A percentile compares a stretch with the other conserved stretches of the same genome.
Evolutionary conservation across 306 rosid genomes (phyloP).

Genomic region (Prunus armeniaca): DNA sequence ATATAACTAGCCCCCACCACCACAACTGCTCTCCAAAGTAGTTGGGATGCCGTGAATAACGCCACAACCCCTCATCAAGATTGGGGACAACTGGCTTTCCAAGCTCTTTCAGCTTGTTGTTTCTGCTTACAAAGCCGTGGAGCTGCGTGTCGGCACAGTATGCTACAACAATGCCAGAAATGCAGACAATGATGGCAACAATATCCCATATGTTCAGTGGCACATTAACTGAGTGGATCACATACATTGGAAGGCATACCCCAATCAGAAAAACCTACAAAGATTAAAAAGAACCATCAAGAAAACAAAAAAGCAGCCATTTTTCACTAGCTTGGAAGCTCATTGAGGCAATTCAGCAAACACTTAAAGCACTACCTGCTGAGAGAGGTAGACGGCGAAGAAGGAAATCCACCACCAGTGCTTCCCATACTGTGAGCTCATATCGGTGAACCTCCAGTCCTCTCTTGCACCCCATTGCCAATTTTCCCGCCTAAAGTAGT

Average conservation of each 20-base stretch:
- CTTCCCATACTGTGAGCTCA: constrained; percentile 65
- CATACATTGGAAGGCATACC: constrained; percentile 68
- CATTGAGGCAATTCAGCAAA: constrained; percentile 25
- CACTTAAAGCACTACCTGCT: constrained; percentile 58
- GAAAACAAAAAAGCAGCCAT: not conserved
- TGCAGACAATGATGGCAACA: constrained; percentile 49
- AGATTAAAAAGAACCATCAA: not conserved
- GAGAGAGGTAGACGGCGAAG: constrained; percentile 73
- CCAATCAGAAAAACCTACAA: constrained; percentile 71
- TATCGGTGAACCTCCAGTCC: constrained; percentile 90
- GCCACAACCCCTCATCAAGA: constrained; percentile 79
- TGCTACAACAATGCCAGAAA: constrained; percentile 66
- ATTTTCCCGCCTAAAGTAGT: constrained; percentile 77
- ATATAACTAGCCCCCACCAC: constrained; percentile 93
- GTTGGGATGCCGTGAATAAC: constrained; percentile 76
- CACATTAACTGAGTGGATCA: constrained; percentile 53
- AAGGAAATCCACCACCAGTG: constrained; percentile 96
- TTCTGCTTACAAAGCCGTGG: constrained; percentile 53
- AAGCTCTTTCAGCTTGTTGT: constrained; percentile 48
- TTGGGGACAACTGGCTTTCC: constrained; percentile 53
- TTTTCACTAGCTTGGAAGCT: constrained; percentile 14
- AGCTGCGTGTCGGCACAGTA: constrained; percentile 83
- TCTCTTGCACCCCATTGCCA: constrained; percentile 96
- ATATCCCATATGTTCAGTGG: constrained; percentile 67
- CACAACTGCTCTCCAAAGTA: constrained; percentile 88